These are phyloP conservation scores for Nepenthes alata DNA, from an alignment of 179 eudicot species.

Conservation along the genomic window DNA sequence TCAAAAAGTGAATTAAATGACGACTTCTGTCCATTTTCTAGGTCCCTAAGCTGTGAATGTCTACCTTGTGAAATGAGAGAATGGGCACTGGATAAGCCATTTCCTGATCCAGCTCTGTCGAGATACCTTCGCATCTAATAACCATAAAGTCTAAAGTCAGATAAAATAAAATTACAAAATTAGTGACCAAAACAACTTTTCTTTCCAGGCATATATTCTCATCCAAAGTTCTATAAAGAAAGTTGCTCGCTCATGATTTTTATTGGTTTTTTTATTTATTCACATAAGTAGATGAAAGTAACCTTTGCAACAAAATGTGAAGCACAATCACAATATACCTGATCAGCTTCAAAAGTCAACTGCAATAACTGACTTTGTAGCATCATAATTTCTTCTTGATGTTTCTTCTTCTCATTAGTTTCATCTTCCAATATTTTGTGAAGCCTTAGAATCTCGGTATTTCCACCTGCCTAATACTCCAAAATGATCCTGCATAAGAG, in stretches of 20 bases:
- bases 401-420: conserved; percentile 50
- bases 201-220: no score
- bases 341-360: conserved; percentile 61
- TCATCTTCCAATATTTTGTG: conserved; percentile 73
- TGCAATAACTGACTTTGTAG: conserved; percentile 68
- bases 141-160: conserved; percentile 7
- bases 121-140: conserved; percentile 39
- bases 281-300: no score
- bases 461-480: conserved; percentile 58
- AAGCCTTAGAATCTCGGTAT: conserved; percentile 43
- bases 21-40: conserved; percentile 53
- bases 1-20: conserved; percentile 73
- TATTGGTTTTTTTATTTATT: no score
- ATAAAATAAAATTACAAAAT: background rate
- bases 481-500: conserved; percentile 12
- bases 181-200: background rate
- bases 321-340: conserved; percentile 26
- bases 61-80: conserved; percentile 37
- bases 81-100: conserved; percentile 34
- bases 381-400: conserved; percentile 65
- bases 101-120: conserved; percentile 45
- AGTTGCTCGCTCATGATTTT: no score
- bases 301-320: no score
- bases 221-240: no score
- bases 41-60: conserved; percentile 47